Base-by-base conservation (phyloP, 805 yeast species). In the Starmerella potacharoeniae region DNA sequence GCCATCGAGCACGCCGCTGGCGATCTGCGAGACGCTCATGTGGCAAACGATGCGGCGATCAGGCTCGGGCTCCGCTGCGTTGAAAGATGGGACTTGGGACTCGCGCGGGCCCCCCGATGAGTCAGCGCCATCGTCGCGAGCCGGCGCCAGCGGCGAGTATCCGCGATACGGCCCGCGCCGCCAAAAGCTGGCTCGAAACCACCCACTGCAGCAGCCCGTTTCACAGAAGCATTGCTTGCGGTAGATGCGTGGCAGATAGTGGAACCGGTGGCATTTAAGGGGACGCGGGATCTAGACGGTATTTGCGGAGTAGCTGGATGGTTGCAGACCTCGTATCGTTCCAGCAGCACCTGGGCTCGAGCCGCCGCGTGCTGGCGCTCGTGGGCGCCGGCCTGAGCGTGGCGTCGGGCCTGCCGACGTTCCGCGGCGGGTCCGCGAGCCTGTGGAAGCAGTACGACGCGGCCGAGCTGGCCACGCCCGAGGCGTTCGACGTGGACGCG, bases 381-480 rank as follows among this genome's bases (percentile, higher is more conserved):
- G 85, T 84, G 2, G 96, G 96, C 1, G 90, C 95, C 2, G 96
- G 96, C 0, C 74, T 88, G 11, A 82, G 90, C 3, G 89, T 81
- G 0, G 72, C 84, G 1, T 83, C 91, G 0, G 95, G 95, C 0
- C 70, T 88, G 14, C 80, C 86, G 4, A 83, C 91, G 0, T 84
- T 82, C 64, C 71, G 88, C 51, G 87, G 87, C 8, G 68, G 82
- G 0, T 81, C 82, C 51, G 49, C 54, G 17, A 91, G 93, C 0
- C 70, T 83, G 33, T 88, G 96, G 95, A 75, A 79, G 57, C 80
- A 80, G 58, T 84, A 79, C 69, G 83, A 83, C 52, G 81, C 89
- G 62, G 82, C 86, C 46, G 96, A 88, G 64, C 72, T 89, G 45
- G 95, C 95, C 7, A 88, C 96, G 0, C 95, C 95, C 0, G 96